Conservation (phyloP, 306 rosid genomes). For the Dicorynia guianensis region DNA sequence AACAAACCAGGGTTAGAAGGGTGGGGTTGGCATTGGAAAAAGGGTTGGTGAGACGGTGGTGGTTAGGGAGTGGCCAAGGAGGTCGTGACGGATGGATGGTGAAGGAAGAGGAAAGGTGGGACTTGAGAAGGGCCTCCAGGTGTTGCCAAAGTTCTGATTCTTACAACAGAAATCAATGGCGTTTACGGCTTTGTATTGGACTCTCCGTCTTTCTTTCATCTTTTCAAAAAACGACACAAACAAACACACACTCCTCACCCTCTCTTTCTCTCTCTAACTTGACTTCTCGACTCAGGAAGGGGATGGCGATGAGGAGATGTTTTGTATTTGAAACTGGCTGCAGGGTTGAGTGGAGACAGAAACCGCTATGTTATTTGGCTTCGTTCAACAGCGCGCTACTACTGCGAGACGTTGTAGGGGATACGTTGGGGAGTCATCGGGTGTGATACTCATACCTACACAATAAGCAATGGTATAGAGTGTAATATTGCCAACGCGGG, state of each 20-base stretch:
- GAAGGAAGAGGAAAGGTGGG: conserved; percentile 44
- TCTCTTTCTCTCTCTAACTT: conserved; percentile 16
- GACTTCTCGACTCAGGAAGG: conserved; percentile 6
- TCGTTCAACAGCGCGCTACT: too few species aligned
- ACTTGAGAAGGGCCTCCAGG: conserved; percentile 48
- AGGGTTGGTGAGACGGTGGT: conserved; percentile 52
- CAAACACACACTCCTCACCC: background rate
- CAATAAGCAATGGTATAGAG: too few species aligned
- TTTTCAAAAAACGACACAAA: conserved; percentile 3
- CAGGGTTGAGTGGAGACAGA: conserved; percentile 17
- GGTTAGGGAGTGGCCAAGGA: conserved; percentile 58
- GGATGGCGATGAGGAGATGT: conserved; percentile 2
- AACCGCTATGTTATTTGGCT: too few species aligned
- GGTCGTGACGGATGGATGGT: conserved; percentile 68
- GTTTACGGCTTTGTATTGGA: conserved; percentile 47
- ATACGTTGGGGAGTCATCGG: too few species aligned
- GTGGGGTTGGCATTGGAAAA: conserved; percentile 42
- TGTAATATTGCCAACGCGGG: too few species aligned
- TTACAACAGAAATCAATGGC: conserved; percentile 68
- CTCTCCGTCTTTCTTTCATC: conserved; percentile 41
- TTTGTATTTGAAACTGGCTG: conserved; percentile 41
- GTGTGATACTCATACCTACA: too few species aligned
- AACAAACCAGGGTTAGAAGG: conserved; percentile 54
- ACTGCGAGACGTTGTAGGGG: too few species aligned
- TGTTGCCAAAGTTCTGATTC: conserved; percentile 84